Evolutionary conservation across 1,284 basidiomycete species (phyloP).

Genomic region (Meripilus lineatus): DNA sequence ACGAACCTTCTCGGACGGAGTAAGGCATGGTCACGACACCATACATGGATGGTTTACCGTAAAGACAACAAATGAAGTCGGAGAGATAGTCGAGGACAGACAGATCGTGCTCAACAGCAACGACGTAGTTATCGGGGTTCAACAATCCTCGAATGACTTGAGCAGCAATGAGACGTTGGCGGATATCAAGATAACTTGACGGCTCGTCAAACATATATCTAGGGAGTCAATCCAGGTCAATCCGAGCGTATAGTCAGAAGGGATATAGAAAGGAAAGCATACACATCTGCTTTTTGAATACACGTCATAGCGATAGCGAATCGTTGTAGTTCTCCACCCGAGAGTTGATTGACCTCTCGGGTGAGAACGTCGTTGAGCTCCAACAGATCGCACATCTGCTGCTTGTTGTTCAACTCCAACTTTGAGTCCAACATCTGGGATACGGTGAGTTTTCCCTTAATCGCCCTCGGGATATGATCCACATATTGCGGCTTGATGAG

Average conservation of each 20-base stretch:
- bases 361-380: conserved; percentile 83
- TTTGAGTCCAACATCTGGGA: conserved; percentile 88
- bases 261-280: conserved; percentile 26
- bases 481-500: conserved; percentile 99
- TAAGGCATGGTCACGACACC: conserved; percentile 98
- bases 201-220: conserved; percentile 98
- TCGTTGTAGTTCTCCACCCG: conserved; percentile 93
- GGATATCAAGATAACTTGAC: conserved; percentile 94
- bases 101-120: conserved; percentile 96
- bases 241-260: neutral
- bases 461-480: conserved; percentile 93
- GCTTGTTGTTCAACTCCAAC: conserved; percentile 79
- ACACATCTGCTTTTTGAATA: conserved; percentile 90
- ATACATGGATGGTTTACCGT: conserved; percentile 95
- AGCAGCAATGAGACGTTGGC: conserved; percentile 93
- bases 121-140: conserved; percentile 80
- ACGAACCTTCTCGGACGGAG: conserved; percentile 89
- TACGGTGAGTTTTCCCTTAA: conserved; percentile 88
- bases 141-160: conserved; percentile 88
- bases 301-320: conserved; percentile 95
- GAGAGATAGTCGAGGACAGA: conserved; percentile 96
- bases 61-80: conserved; percentile 94
- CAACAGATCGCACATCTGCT: conserved; percentile 76
- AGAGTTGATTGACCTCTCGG: conserved; percentile 81
- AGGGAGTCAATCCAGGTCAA: conserved; percentile 9